Percentiles rank a stretch among this genome's conserved stretches.
These are phyloP conservation scores for Beauveria varroae DNA, from an alignment of 2,329 filamentous ascomycete genomes.

Conservation along the genomic window DNA sequence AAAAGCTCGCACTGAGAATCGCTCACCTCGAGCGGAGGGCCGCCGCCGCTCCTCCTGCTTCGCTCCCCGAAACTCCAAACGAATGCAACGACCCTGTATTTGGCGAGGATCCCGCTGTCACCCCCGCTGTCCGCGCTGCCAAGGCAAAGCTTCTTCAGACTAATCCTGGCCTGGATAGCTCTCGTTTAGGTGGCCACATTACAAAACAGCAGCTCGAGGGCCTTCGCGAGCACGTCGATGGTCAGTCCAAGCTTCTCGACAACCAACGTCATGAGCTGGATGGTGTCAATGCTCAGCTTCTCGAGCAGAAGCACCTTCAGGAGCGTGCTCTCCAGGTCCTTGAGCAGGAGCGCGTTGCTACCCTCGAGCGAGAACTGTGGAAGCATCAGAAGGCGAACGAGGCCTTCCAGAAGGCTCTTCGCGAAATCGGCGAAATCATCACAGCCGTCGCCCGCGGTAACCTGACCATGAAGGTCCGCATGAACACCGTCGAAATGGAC, in stretches of 20 bases:
- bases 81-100: conserved; percentile 62
- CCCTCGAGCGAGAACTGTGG: conserved; percentile 85
- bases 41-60: conserved; percentile 47
- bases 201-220: conserved; percentile 79
- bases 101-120: conserved; percentile 40
- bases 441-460: conserved; percentile 94
- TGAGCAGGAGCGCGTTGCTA: conserved; percentile 79
- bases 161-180: conserved; percentile 32
- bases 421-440: conserved; percentile 95
- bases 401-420: conserved; percentile 93
- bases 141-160: conserved; percentile 40
- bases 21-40: conserved; percentile 77
- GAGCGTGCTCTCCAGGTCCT: conserved; percentile 75
- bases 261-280: conserved; percentile 80
- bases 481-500: conserved; percentile 95
- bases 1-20: conserved; percentile 68
- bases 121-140: conserved; percentile 32
- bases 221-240: conserved; percentile 83
- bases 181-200: conserved; percentile 41
- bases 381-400: conserved; percentile 98
- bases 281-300: conserved; percentile 76
- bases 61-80: conserved; percentile 74
- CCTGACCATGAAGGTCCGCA: conserved; percentile 91
- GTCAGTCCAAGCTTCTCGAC: conserved; percentile 86
- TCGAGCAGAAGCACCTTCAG: conserved; percentile 78